These are phyloP conservation scores for Pythium biforme DNA, from an alignment of 352 stramenopile genomes.

Conservation along the genomic window DNA sequence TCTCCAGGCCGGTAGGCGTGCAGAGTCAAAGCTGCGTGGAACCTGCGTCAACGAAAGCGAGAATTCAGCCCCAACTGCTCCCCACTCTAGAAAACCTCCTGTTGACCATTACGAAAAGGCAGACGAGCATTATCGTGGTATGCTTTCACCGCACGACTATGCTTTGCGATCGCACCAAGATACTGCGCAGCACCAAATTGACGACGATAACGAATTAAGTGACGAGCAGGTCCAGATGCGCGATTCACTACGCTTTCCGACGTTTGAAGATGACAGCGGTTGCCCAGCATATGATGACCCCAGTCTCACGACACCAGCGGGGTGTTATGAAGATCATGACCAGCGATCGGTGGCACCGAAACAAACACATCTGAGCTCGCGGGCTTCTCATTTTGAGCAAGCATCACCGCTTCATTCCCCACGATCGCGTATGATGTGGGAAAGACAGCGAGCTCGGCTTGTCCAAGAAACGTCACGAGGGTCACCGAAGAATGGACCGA, in stretches of 20 bases:
- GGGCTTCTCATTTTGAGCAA: too few species aligned
- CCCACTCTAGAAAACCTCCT: neutral
- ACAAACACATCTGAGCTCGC: neutral
- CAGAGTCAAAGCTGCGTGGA: neutral
- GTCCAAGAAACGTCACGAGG: neutral
- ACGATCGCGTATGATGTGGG: conserved; percentile 9
- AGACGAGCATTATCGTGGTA: conserved; percentile 3
- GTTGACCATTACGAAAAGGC: neutral
- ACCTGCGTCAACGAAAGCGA: neutral
- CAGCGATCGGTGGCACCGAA: neutral
- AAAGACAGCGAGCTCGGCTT: conserved; percentile 6
- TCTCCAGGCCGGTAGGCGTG: neutral
- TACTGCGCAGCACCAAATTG: neutral
- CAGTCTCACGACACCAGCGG: neutral
- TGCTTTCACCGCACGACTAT: conserved; percentile 12
- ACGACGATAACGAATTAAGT: neutral
- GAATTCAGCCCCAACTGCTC: neutral
- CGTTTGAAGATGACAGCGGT: conserved; percentile 56
- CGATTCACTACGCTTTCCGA: conserved; percentile 31
- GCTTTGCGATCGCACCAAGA: neutral
- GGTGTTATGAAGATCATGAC: neutral
- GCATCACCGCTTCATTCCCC: conserved; percentile 1
- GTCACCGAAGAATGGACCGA: conserved; percentile 2
- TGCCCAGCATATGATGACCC: conserved; percentile 62
- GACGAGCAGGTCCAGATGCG: neutral